Base-by-base conservation (phyloP, 768 basidiomycete genomes). In the Tubosaeta sp. region DNA sequence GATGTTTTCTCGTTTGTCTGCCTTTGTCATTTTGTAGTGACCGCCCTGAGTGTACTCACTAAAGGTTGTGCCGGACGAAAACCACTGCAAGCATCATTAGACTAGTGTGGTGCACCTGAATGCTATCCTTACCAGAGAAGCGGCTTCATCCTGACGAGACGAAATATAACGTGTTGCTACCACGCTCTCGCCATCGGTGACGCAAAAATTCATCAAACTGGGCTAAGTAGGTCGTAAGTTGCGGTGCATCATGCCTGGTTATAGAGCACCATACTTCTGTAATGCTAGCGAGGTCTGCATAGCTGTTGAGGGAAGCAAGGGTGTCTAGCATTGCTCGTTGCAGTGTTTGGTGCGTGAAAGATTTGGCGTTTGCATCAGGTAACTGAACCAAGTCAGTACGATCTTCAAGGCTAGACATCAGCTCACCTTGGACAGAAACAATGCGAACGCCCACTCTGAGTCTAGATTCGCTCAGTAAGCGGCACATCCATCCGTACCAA, bases 361-460 rank as follows among this genome's bases (percentile, higher is more conserved):
- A 76, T 42, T 75, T 78, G 0, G 90, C 88, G 62, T 86, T 78
- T 3, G 89, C 81, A 63, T 94, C 82, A 39, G 86, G 86, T 22
- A 94, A 79, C 92, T 94, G 59, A 10, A 38, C 30, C 19, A 34
- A 8, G 49, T 62, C 46, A 56, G 57, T 41, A 19, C 31, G 13
- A 44, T 12, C 27, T 42, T 52, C 30, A 25, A 42, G 27, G 22
- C 41, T 41, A 13, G 40, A 32, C 22, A 21, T 6, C 6, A 27
- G 56, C 47, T 55, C 54, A 83, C 90, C 73, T 86, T 89, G 3
- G 94, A 90, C 27, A 98, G 69, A 67, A 94, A 89, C 45, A 95
- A 71, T 8, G 90, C 94, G 65, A 98, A 99, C 6, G 91, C 87
- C 94, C 94, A 97, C 75, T 99, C 94, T 4, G 92, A 94, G 70